Percentiles rank a stretch among this genome's conserved stretches.
phyloP scores from a whole-genome alignment of 768 basidiomycete species.

The Podaxis sp. region DNA sequence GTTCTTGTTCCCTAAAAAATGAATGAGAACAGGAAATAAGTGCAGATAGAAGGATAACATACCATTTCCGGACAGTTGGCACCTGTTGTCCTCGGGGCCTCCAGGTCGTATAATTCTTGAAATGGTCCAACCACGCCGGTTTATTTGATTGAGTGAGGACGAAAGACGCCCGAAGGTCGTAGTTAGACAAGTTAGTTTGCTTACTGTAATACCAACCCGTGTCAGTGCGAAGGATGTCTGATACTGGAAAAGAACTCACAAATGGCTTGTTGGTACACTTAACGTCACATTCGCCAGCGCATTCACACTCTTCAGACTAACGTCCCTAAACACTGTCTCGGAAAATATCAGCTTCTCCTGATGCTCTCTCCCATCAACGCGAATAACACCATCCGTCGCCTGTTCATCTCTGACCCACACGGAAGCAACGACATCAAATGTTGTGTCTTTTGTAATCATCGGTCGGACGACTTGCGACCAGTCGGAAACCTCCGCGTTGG shows the following conservation, averaged over 20 bases:
- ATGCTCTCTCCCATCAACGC: constrained; percentile 2
- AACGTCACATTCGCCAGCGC: constrained; percentile 25
- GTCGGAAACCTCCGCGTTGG: constrained; percentile 1
- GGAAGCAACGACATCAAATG: constrained; percentile 21
- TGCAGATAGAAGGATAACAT: constrained; percentile 29
- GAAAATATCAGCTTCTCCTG: constrained; percentile 25
- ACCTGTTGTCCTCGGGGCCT: constrained; percentile 21
- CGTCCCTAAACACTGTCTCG: constrained; percentile 28
- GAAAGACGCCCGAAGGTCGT: constrained; percentile 37
- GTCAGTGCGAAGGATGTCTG: background rate
- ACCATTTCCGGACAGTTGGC: constrained; percentile 24
- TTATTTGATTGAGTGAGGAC: constrained; percentile 31
- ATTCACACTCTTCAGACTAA: constrained; percentile 27
- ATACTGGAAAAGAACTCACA: constrained; percentile 23
- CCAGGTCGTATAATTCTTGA: constrained; percentile 31
- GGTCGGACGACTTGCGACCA: constrained; percentile 19
- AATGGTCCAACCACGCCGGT: constrained; percentile 28
- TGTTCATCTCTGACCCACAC: constrained; percentile 18
- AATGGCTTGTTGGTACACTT: constrained; percentile 28
- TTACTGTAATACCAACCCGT: constrained; percentile 18
- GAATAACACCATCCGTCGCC: background rate
- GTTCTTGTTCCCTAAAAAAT: background rate
- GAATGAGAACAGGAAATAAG: background rate
- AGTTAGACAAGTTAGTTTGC: constrained; percentile 23
- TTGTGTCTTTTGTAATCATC: constrained; percentile 16